Base-by-base conservation (phyloP, 306 rosid species). In the Datisca glomerata region DNA sequence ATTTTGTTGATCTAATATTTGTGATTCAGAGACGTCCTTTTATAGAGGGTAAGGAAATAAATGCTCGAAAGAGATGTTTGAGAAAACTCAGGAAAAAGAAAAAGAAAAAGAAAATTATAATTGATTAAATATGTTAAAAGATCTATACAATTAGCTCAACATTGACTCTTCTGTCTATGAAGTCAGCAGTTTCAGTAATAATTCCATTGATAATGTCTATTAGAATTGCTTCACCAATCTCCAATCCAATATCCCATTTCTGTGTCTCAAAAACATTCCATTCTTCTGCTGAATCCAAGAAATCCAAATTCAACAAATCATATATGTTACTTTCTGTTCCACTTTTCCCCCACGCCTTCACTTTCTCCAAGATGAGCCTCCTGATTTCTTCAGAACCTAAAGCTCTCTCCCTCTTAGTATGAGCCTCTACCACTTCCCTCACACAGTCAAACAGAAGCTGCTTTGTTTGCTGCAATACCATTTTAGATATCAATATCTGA, bases 391-490 rank as follows among this genome's bases (percentile, higher is more conserved):
- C 80, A 3, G 75, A 43, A 7, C 74, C 74, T 53, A 61, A 24
- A 14, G n/a, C 40, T 1, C 38, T 72, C 13, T 47, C 67, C 18
- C 59, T 63, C 48, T 43, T 60, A 21, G 47, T 51, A 20, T 56
- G 49, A 18, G 55, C 54, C 41, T 39, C 60, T 2, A 69, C 60
- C 18, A 74, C 63, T 43, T 85, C 86, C 61, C 76, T 70, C 43
- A 72, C 78, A 56, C 74, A 84, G 47, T 78, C 77, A 47, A 91
- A 84, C 21, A 84, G 46, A 8, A 84, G 57, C 56, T 65, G 83
- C 59, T 74, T 75, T 25, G 81, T 68, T 58, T 70, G 68, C 45
- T 66, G 67, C 47, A 77, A 24, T 33, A 71, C 53, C 18, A 60
- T 64, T 58, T 61, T 74, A 1, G 79, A 73, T 61, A 70, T 67